Evolutionary conservation across 208 protist species (phyloP), one percentile per base, ranked within the genome.

Genomic region (Acanthamoeba healyi): DNA sequence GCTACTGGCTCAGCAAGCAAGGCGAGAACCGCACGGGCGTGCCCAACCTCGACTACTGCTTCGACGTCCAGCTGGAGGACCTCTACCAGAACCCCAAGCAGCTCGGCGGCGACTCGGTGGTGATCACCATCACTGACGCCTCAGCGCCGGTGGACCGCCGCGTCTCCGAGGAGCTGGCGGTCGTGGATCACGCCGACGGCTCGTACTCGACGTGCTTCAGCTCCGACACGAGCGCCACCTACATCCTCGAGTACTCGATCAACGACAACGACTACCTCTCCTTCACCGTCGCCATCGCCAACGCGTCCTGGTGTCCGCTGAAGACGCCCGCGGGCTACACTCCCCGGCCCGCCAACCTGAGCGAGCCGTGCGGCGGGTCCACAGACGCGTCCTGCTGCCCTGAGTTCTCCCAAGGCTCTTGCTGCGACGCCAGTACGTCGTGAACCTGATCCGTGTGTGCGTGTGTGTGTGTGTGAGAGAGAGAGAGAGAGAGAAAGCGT

Each of bases 21-120:
- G 22, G 5, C 19, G 54, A 58, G 46, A 29, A 7, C 34, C 77
- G 77, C 46, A 40, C 58, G 40, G 86, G 86, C 40, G 42, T 72
- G 40, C 86, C 86, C 12, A 40, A 77, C 61, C 9, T 36, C 26
- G 24, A 49, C 14, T 94, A 94, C 51, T 94, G 90, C 56, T 36
- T 94, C 67, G 56, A 79, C 67, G 42, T 94, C 38, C 90, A 94
- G 70, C 44, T 84, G 2, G 32, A 61, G 56, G 90, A 94, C 67
- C 46, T 84, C 46, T 94, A 72, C 49, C 67, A 84, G 36, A 94
- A 94, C 90, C 67, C 63, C 17, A 94, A 84, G 46, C 49, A 19
- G 15, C 1, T 63, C 12, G 90, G 90, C 22, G 67, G 67, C 29
- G 90, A 94, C 58, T n/a, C 42, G 3, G 70, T 94, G 1, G 19